Percentiles rank a stretch among this genome's conserved stretches.
phyloP scores from a whole-genome alignment of 1,284 basidiomycete species.

The Schizophyllum commune region DNA sequence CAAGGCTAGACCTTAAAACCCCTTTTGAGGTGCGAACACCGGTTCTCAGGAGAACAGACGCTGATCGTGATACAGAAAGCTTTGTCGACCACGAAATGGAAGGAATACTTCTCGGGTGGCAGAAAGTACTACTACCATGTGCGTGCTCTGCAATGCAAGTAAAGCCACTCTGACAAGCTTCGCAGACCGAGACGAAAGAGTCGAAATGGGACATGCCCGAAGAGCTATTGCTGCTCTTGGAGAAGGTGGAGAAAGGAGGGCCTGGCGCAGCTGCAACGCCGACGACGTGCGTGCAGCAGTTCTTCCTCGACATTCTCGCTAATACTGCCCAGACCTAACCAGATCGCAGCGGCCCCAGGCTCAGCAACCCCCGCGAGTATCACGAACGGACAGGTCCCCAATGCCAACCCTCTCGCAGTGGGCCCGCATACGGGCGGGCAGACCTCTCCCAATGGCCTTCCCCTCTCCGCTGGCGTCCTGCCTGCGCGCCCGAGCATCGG shows the following conservation, averaged over 20 bases:
- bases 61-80: constrained; percentile 51
- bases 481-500: constrained; percentile 73
- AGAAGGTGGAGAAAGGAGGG: constrained; percentile 75
- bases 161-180: not conserved
- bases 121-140: constrained; percentile 93
- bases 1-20: constrained; percentile 58
- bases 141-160: constrained; percentile 17
- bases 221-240: constrained; percentile 73
- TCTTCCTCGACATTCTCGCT: constrained; percentile 12
- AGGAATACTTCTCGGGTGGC: constrained; percentile 85
- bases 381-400: constrained; percentile 20
- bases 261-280: constrained; percentile 18
- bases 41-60: constrained; percentile 11
- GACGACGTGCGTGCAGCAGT: constrained; percentile 18
- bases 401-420: constrained; percentile 24
- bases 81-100: constrained; percentile 84
- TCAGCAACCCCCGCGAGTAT: constrained; percentile 36
- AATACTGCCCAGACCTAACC: constrained; percentile 32
- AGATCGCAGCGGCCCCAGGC: constrained; percentile 20
- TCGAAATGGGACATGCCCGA: constrained; percentile 97
- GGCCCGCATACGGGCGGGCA: constrained; percentile 39
- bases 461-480: constrained; percentile 56
- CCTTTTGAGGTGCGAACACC: constrained; percentile 68
- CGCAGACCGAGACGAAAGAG: constrained; percentile 71
- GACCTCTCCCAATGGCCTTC: constrained; percentile 13